Base-by-base conservation (phyloP, 352 stramenopile genomes). In the Globisporangium orthogonon region DNA sequence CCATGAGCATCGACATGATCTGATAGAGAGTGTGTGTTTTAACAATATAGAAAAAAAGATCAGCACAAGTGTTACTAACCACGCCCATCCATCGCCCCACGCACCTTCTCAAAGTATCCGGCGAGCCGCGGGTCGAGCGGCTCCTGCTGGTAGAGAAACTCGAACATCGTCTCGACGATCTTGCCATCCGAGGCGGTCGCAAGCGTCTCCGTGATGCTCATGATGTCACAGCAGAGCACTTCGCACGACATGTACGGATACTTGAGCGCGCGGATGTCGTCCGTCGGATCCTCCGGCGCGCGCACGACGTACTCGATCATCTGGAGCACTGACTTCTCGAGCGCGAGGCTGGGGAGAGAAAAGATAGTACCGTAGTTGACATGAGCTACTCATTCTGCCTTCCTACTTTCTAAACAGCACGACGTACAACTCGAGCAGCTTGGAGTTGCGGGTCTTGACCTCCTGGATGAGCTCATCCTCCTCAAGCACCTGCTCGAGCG, bases 231-330 rank as follows among this genome's bases (percentile, higher is more conserved):
- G 75, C 94, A 98, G 54, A 99, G 89, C 49, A 98, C 91, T 71
- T 98, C 96, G 69, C 95, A 98, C 46, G 93, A 81, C 95, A 98
- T 98, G 85, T 98, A 99, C 28, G 96, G 95, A 73, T 97, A 99
- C 76, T 93, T 95, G 61, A 93, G 71, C 37, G 77, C 69, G 50
- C 80, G 78, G 55, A 93, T 31, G 56, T 89, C 83, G 53, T 86
- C 67, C 7, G 68, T 58, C 37, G 64, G 50, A 53, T 86, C 69
- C 47, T 84, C 72, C 1, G 83, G 69, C 41, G 63, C 58, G n/a
- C 61, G 56, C 33, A 89, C 79, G 13, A 93, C 73, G 55, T 92
- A 95, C 60, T 93, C 74, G 13, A 95, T 65, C 41, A 95, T 74
- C 68, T 91, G 76, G 18, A 73, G 72, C 56, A 95, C 72, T 7